Base-by-base conservation (phyloP, 352 stramenopile genomes). In the Phytophthora aleatoria region DNA sequence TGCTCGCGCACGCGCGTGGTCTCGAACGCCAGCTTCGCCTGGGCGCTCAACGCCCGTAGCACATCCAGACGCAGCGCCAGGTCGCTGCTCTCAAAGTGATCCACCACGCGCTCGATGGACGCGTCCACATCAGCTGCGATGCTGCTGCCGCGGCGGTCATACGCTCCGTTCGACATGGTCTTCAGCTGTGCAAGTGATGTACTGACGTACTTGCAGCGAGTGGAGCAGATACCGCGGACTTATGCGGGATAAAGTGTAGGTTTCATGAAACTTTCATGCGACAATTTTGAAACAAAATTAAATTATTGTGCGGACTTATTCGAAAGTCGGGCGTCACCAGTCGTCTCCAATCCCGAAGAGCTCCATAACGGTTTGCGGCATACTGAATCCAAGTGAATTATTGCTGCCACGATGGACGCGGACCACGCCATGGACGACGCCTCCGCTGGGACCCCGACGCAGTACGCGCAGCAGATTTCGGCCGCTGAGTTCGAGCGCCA, bases 21-120 rank as follows among this genome's bases (percentile, higher is more conserved):
- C 74, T 92, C 82, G 58, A 89, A 89, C 16, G 78, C 75, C 41
- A 91, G 72, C 55, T 77, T 77, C 28, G 85, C 74, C 53, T 92
- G 81, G 35, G 61, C 67, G 31, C 77, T 78, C 36, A 93, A 68
- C 7, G 73, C 73, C 12, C 85, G 81, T 50, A 93, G 66, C 53
- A 90, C 81, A 43, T 93, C 85, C 20, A 90, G 53, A 15, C 85
- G 82, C 61, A 93, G 57, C 24, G 82, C 85, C 33, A 88, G 36
- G 50, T 93, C 81, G 50, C 75, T 82, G 27, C 83, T 74, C 44
- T 93, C 85, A 42, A 93, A 91, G 33, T 93, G 79, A 24, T 76
- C 55, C 8, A 93, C 81, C 31, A 91, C 73, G 47, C 81, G 81
- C 76, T 92, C 83, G 62, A 91, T 90, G 15, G 79, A 76, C 11